A percentile compares a stretch with the other conserved stretches of the same genome.
phyloP scores from a whole-genome alignment of 371 early-diverging fungal genomes.

The Syncephalastrum contaminatum region DNA sequence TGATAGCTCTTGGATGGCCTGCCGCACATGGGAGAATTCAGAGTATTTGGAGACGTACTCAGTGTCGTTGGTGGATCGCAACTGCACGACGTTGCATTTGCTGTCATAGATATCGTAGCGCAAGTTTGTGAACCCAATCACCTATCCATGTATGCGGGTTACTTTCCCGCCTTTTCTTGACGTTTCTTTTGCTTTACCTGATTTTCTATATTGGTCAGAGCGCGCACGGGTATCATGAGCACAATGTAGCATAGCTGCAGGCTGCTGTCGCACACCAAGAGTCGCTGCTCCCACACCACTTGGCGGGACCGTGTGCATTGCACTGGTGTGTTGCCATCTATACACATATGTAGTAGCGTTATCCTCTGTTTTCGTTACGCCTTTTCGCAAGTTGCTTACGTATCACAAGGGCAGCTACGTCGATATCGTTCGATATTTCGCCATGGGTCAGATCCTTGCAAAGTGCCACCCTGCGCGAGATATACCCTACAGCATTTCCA shows the following conservation, averaged over 20 bases:
- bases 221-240: slow-evolving; percentile 17
- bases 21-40: too few relatives aligned
- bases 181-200: slow-evolving; percentile 20
- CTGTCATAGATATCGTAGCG: slow-evolving; percentile 28
- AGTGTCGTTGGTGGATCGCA: slow-evolving; percentile 29
- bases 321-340: slow-evolving; percentile 15
- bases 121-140: slow-evolving; percentile 31
- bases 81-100: slow-evolving; percentile 30
- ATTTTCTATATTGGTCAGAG: slow-evolving; percentile 12
- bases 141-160: slow-evolving; percentile 8
- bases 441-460: slow-evolving; percentile 34
- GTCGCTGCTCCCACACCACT: slow-evolving; percentile 23
- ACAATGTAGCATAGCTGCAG: slow-evolving; percentile 27
- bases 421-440: slow-evolving; percentile 45
- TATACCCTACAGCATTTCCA: slow-evolving; percentile 28
- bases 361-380: neutral
- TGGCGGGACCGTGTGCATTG: slow-evolving; percentile 15
- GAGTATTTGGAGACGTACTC: slow-evolving; percentile 10
- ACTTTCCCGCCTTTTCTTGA: neutral
- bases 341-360: neutral
- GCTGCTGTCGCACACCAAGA: slow-evolving; percentile 33
- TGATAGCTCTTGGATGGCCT: too few relatives aligned
- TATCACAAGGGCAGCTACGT: slow-evolving; percentile 55
- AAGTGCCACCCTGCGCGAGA: slow-evolving; percentile 38
- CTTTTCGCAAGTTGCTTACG: slow-evolving; percentile 38